Conservation (phyloP, 345 rosid species). For the Chamaenerion angustifolium region DNA sequence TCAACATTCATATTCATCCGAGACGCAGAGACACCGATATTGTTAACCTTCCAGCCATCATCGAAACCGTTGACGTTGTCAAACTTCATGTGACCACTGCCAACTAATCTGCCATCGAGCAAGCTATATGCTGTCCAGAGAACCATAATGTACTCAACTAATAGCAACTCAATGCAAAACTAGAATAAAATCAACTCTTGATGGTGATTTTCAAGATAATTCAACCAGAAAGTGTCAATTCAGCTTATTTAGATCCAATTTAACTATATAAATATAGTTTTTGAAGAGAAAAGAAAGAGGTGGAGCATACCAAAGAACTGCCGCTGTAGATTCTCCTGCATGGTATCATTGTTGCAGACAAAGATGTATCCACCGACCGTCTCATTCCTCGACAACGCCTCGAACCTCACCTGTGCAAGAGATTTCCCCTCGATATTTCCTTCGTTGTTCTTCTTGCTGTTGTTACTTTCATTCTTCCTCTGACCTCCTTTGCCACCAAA, state of each 20-base stretch:
- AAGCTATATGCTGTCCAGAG: no score
- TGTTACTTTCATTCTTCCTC: conserved; percentile 10
- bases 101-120: no score
- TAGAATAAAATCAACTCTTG: no score
- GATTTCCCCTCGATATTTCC: conserved; percentile 14
- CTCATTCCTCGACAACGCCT: conserved; percentile 79
- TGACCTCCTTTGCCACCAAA: conserved; percentile 9
- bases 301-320: conserved; percentile 63
- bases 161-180: no score
- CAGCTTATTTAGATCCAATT: no score
- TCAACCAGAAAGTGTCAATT: no score
- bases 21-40: conserved; percentile 15
- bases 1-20: conserved; percentile 26
- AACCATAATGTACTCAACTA: no score
- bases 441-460: conserved; percentile 35
- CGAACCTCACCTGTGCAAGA: conserved; percentile 70
- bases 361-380: conserved; percentile 93
- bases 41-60: conserved; percentile 32
- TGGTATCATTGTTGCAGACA: conserved; percentile 99
- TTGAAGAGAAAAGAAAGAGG: neutral
- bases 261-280: no score
- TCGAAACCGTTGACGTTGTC: conserved; percentile 35
- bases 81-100: no score
- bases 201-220: no score
- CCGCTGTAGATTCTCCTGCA: conserved; percentile 84